Percentiles rank a stretch among this genome's conserved stretches.
Conservation (phyloP, 208 protist species). For the Leishmania tarentolae region DNA sequence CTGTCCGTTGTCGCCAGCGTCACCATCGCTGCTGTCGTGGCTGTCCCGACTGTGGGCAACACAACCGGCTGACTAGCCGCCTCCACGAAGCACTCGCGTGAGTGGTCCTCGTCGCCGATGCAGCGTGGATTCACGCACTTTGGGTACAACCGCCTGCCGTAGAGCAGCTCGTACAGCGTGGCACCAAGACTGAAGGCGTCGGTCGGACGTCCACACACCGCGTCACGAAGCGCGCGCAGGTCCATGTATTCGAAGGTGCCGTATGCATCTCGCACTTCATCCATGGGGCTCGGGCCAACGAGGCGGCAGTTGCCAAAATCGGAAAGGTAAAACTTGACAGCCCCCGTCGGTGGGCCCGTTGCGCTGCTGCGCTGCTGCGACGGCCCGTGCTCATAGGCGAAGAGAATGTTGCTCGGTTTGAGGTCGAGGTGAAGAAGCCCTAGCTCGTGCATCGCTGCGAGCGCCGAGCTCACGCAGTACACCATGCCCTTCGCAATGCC, state of each 20-base stretch:
- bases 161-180: slow-evolving; percentile 79
- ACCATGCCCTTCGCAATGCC: slow-evolving; percentile 64
- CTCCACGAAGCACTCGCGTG: slow-evolving; percentile 70
- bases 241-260: slow-evolving; percentile 93
- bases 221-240: slow-evolving; percentile 58
- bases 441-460: slow-evolving; percentile 79
- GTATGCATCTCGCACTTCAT: slow-evolving; percentile 54
- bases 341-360: slow-evolving; percentile 3
- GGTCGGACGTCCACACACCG: slow-evolving; percentile 70
- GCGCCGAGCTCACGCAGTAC: slow-evolving; percentile 79
- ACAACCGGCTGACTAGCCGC: slow-evolving; percentile 51
- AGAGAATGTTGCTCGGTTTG: slow-evolving; percentile 89
- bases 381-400: slow-evolving; percentile 66
- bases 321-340: slow-evolving; percentile 84
- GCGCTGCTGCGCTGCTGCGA: slow-evolving; percentile 19
- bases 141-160: slow-evolving; percentile 69
- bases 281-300: slow-evolving; percentile 48
- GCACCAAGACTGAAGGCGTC: slow-evolving; percentile 83
- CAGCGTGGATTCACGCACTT: slow-evolving; percentile 54
- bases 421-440: slow-evolving; percentile 85
- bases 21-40: neutral
- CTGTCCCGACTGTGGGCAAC: slow-evolving; percentile 25
- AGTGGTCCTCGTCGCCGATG: slow-evolving; percentile 61
- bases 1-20: neutral
- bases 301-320: slow-evolving; percentile 90